Evolutionary conservation across 2,329 filamentous ascomycete species (phyloP).

Genomic region (Fusarium albosuccineum): DNA sequence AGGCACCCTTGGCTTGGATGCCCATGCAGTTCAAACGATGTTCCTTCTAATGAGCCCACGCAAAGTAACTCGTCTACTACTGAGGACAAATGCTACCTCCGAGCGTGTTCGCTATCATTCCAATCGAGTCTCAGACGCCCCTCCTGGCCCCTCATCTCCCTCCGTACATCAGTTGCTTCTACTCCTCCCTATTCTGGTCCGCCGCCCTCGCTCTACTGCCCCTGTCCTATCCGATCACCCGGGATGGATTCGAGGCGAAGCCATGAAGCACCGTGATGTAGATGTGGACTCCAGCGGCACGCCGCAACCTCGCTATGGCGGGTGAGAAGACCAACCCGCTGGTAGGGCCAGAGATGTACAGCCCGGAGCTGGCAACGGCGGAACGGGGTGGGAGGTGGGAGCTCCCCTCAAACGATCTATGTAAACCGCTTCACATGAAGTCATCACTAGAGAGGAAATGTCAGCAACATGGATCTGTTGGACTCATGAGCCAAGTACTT

Average conservation of each 20-base stretch:
- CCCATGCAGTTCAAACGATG: slow-evolving; percentile 1
- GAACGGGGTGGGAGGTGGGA: slow-evolving; percentile 14
- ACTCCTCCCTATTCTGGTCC: slow-evolving; percentile 10
- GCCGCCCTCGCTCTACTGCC: slow-evolving; percentile 20
- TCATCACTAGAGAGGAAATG: slow-evolving; percentile 66
- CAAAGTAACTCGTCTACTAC: slow-evolving; percentile 11
- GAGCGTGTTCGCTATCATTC: slow-evolving; percentile 20
- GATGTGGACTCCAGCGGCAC: slow-evolving; percentile 10
- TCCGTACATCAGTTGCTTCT: slow-evolving; percentile 11
- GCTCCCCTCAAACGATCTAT: slow-evolving; percentile 19
- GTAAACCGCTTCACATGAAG: slow-evolving; percentile 72
- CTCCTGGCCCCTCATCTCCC: background rate
- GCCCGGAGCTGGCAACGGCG: slow-evolving; percentile 23
- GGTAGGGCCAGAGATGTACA: slow-evolving; percentile 18
- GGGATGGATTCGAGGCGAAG: slow-evolving; percentile 21
- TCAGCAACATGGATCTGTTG: slow-evolving; percentile 32
- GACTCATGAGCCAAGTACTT: slow-evolving; percentile 60
- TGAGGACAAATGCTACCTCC: slow-evolving; percentile 14
- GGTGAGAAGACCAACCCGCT: slow-evolving; percentile 13
- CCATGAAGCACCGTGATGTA: slow-evolving; percentile 11
- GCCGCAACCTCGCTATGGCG: slow-evolving; percentile 5
- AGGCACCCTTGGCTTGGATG: background rate
- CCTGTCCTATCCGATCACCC: slow-evolving; percentile 17
- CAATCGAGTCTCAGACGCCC: slow-evolving; percentile 8
- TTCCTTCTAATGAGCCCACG: slow-evolving; percentile 20